Evolutionary conservation across 805 yeast genomes (phyloP).

Genomic region (Scheffersomyces amazonensis): DNA sequence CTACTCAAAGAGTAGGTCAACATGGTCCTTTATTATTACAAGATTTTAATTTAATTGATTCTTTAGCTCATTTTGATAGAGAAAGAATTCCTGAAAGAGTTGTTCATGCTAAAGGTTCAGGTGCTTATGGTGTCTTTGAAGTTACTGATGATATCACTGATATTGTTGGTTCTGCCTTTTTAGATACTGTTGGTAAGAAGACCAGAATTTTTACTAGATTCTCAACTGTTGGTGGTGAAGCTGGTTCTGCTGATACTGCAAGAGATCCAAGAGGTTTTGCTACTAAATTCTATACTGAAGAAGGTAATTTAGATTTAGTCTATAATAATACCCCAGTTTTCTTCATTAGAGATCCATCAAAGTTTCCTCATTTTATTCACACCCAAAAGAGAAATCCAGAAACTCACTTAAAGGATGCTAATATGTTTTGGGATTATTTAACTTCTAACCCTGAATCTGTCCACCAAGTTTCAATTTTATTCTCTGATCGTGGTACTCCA

Average conservation of each 20-base stretch:
- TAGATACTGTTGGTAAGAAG: conserved; percentile 74
- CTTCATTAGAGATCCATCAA: conserved; percentile 79
- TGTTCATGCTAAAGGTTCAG: conserved; percentile 92
- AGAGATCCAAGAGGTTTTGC: conserved; percentile 89
- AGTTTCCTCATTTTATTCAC: conserved; percentile 86
- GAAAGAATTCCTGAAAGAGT: conserved; percentile 92
- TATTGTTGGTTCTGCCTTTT: conserved; percentile 65
- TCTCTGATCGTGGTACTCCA: conserved; percentile 83
- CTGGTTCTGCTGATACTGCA: conserved; percentile 77
- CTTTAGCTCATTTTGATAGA: conserved; percentile 83
- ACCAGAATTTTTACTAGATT: conserved; percentile 72
- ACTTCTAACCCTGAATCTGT: conserved; percentile 69
- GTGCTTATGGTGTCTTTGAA: conserved; percentile 85
- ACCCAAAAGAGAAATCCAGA: conserved; percentile 86
- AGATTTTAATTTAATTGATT: conserved; percentile 77
- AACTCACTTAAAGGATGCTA: conserved; percentile 75
- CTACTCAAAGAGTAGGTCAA: conserved; percentile 70
- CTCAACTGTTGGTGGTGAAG: conserved; percentile 86
- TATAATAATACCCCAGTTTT: conserved; percentile 85
- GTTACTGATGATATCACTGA: conserved; percentile 84
- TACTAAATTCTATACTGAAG: conserved; percentile 76
- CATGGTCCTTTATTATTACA: conserved; percentile 80
- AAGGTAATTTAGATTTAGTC: conserved; percentile 82
- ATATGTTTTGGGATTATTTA: conserved; percentile 84
- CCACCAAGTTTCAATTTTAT: conserved; percentile 72